These are phyloP conservation scores for Solanum hybrid DNA, from an alignment of 305 asterid genomes.

Conservation along the genomic window DNA sequence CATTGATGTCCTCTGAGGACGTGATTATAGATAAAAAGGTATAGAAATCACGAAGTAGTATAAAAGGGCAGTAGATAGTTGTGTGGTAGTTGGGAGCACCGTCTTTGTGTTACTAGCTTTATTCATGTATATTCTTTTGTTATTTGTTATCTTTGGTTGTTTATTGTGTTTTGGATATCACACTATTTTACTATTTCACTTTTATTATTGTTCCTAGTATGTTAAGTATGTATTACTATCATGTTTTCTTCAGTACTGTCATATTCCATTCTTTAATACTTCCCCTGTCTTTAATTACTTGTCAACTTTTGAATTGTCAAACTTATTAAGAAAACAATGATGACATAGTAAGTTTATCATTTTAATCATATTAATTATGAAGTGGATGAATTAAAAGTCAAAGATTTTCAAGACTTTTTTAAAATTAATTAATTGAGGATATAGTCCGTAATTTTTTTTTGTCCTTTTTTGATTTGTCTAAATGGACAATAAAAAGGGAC, in stretches of 20 bases:
- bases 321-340: accelerated
- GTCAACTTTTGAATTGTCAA: accelerated
- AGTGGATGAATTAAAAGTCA: neutral
- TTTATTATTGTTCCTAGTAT: neutral
- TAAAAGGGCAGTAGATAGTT: neutral
- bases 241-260: neutral
- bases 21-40: neutral
- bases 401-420: neutral
- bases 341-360: too few relatives aligned
- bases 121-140: neutral
- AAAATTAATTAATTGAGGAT: too few relatives aligned
- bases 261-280: neutral
- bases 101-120: neutral
- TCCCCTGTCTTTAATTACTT: accelerated
- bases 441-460: too few relatives aligned
- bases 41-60: neutral
- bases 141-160: neutral
- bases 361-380: too few relatives aligned
- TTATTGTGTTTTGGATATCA: neutral
- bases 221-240: neutral
- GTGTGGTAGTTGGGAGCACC: neutral
- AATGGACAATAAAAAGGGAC: too few relatives aligned
- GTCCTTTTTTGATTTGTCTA: too few relatives aligned
- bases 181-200: neutral
- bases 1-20: neutral